Conservation (phyloP, 2,329 filamentous ascomycete genomes). For the Trichoderma gracile region DNA sequence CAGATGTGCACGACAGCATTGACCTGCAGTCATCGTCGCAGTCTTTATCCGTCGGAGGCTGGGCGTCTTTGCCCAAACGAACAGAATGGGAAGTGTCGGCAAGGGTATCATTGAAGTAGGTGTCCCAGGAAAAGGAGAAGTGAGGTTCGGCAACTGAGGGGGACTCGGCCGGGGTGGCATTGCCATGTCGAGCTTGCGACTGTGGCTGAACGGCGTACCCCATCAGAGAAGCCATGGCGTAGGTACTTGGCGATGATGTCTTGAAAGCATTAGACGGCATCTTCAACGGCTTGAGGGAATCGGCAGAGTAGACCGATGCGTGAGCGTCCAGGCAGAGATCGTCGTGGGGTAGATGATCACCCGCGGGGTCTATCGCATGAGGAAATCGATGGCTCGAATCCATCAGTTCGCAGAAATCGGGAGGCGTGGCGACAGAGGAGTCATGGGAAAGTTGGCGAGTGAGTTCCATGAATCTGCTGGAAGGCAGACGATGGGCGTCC, state of each 20-base stretch:
- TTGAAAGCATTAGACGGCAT: neutral
- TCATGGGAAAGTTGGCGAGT: conserved; percentile 27
- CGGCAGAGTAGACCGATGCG: conserved; percentile 25
- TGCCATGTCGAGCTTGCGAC: neutral
- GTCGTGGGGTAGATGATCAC: conserved; percentile 35
- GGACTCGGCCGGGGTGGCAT: neutral
- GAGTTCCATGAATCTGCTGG: conserved; percentile 29
- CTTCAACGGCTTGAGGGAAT: conserved; percentile 20
- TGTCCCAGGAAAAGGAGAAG: conserved; percentile 28
- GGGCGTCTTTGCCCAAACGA: neutral
- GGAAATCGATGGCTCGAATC: conserved; percentile 32
- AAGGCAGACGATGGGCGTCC: conserved; percentile 32
- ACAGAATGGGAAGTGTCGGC: conserved; percentile 19
- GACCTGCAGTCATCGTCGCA: conserved; percentile 38
- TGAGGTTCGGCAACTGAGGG: conserved; percentile 18
- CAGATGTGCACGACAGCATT: conserved; percentile 38
- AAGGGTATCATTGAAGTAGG: conserved; percentile 27
- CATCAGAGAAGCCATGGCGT: neutral
- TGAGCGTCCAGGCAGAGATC: conserved; percentile 38
- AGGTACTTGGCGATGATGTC: neutral
- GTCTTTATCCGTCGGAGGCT: neutral
- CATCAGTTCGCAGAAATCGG: conserved; percentile 35
- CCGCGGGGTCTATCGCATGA: conserved; percentile 31
- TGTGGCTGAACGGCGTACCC: neutral
- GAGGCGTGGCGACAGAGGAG: conserved; percentile 34